phyloP scores from a whole-genome alignment of 1,284 basidiomycete species.

The Bjerkandera adusta region DNA sequence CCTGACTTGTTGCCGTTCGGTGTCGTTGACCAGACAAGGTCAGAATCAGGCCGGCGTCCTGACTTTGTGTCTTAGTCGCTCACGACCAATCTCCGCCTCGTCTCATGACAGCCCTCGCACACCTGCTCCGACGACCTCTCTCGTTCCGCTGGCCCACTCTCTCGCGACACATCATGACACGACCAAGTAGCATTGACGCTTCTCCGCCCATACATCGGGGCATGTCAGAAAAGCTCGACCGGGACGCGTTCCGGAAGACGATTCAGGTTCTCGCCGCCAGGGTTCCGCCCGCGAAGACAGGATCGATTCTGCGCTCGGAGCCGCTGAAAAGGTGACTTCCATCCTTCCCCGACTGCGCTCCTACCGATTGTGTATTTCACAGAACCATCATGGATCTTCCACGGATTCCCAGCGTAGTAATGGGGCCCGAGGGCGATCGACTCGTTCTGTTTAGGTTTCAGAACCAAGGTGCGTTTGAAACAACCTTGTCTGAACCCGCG shows the following conservation, averaged over 20 bases:
- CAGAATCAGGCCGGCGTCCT: no score
- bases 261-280: constrained; percentile 67
- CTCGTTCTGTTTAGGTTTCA: constrained; percentile 62
- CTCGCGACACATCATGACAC: constrained; percentile 20
- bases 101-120: constrained; percentile 16
- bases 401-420: constrained; percentile 58
- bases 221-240: constrained; percentile 54
- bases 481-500: constrained; percentile 1
- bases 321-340: constrained; percentile 62
- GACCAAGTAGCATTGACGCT: constrained; percentile 39
- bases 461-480: constrained; percentile 50
- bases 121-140: constrained; percentile 5
- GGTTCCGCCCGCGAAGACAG: constrained; percentile 57
- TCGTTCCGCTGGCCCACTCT: neutral
- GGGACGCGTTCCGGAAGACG: constrained; percentile 57
- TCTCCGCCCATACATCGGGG: constrained; percentile 51
- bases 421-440: constrained; percentile 48
- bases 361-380: constrained; percentile 3
- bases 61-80: no score
- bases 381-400: constrained; percentile 65
- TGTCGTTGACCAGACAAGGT: no score
- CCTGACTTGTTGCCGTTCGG: no score
- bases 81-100: neutral
- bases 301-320: constrained; percentile 52
- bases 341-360: constrained; percentile 21